phyloP scores from a whole-genome alignment of 2,329 filamentous ascomycete genomes.

The Elsinoe fawcettii region DNA sequence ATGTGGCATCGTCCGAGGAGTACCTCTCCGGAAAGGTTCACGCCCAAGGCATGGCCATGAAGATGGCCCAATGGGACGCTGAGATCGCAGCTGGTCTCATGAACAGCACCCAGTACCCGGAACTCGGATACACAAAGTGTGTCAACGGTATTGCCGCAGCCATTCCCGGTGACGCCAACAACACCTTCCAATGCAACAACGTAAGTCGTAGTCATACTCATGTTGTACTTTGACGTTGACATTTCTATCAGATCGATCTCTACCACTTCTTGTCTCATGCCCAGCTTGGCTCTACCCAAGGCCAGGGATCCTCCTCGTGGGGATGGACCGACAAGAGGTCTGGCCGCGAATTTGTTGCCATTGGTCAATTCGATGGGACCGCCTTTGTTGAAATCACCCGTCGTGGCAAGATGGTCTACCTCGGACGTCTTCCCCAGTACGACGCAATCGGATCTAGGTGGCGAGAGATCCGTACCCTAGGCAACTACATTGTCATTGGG shows the following conservation, averaged over 20 bases:
- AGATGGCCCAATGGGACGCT: slow-evolving; percentile 29
- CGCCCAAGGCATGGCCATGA: slow-evolving; percentile 21
- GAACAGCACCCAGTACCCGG: slow-evolving; percentile 32
- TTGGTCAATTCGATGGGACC: slow-evolving; percentile 48
- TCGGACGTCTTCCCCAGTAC: slow-evolving; percentile 46
- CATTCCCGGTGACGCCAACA: slow-evolving; percentile 39
- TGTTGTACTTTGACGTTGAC: background rate
- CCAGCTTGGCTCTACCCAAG: slow-evolving; percentile 42
- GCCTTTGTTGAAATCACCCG: slow-evolving; percentile 47
- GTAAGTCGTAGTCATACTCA: background rate
- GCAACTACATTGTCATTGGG: slow-evolving; percentile 38
- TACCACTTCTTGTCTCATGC: slow-evolving; percentile 50
- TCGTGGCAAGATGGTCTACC: slow-evolving; percentile 46
- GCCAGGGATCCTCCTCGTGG: slow-evolving; percentile 43
- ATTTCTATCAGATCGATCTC: slow-evolving; percentile 37
- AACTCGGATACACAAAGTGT: slow-evolving; percentile 35
- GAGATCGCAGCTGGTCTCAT: slow-evolving; percentile 31
- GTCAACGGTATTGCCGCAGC: slow-evolving; percentile 39
- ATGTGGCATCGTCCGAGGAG: slow-evolving; percentile 17
- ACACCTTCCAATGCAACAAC: slow-evolving; percentile 45
- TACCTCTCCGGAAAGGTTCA: slow-evolving; percentile 22
- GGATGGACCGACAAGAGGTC: slow-evolving; percentile 47
- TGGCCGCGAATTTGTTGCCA: slow-evolving; percentile 48
- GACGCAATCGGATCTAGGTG: slow-evolving; percentile 40
- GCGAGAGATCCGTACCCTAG: slow-evolving; percentile 46